Conservation (phyloP, 768 basidiomycete species). For the Naganishia antarctica region DNA sequence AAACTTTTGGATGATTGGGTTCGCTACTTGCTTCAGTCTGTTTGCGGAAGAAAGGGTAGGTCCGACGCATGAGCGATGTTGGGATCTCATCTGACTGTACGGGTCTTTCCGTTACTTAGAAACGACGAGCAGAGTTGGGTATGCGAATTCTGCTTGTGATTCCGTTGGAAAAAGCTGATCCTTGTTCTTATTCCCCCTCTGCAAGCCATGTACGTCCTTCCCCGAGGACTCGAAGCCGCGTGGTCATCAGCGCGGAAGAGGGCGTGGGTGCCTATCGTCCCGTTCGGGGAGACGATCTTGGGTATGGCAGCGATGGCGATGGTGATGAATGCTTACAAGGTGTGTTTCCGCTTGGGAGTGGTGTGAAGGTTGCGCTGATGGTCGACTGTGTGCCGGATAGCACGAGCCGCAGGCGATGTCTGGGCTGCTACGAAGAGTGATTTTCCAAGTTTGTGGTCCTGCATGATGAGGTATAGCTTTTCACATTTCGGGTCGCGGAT, state of each 20-base stretch:
- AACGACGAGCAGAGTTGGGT: constrained; percentile 81
- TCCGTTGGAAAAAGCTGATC: not conserved
- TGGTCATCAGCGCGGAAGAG: constrained; percentile 75
- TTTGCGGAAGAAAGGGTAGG: constrained; percentile 72
- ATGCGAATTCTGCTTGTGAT: constrained; percentile 64
- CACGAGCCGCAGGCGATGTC: constrained; percentile 44
- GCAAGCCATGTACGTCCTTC: constrained; percentile 55
- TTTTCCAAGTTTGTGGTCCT: constrained; percentile 47
- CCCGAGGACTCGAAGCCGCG: constrained; percentile 82
- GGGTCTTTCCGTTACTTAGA: constrained; percentile 41
- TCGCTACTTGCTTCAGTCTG: constrained; percentile 68
- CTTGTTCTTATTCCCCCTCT: not conserved
- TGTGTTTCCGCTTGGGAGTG: constrained; percentile 12
- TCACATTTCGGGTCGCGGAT: no score
- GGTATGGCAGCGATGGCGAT: constrained; percentile 79
- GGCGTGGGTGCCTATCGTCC: constrained; percentile 60
- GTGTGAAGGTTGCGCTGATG: not conserved
- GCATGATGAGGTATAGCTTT: not conserved
- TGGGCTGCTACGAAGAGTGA: constrained; percentile 38
- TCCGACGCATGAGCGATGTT: not conserved
- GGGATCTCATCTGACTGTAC: not conserved
- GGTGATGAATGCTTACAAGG: constrained; percentile 64
- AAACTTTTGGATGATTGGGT: constrained; percentile 70
- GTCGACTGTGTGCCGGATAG: constrained; percentile 18
- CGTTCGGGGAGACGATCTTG: constrained; percentile 51